Conservation (phyloP, 768 basidiomycete species). For the Lenzites betulinus region DNA sequence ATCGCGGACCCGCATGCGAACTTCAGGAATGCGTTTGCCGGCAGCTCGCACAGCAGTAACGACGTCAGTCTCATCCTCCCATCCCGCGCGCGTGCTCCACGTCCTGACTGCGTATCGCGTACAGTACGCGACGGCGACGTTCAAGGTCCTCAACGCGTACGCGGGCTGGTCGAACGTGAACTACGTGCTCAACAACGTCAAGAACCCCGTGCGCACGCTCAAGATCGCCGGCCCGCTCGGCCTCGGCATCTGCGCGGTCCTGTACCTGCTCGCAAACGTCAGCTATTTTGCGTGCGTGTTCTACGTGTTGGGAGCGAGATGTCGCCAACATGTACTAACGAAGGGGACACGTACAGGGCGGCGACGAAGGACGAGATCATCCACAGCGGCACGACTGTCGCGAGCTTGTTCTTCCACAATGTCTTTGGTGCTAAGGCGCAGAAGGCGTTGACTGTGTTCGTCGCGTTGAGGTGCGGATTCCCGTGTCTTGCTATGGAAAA, state of each 20-base stretch:
- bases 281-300: slow-evolving; percentile 53
- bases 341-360: slow-evolving; percentile 30
- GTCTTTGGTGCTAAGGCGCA: slow-evolving; percentile 57
- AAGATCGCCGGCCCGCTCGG: slow-evolving; percentile 64
- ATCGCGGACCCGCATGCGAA: slow-evolving; percentile 59
- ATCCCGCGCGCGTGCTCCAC: neutral
- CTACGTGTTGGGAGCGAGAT: neutral
- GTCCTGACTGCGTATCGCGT: neutral
- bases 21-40: slow-evolving; percentile 59
- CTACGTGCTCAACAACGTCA: slow-evolving; percentile 62
- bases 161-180: slow-evolving; percentile 59
- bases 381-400: slow-evolving; percentile 55
- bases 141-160: slow-evolving; percentile 55
- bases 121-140: slow-evolving; percentile 63
- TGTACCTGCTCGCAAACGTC: slow-evolving; percentile 60
- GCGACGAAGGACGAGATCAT: slow-evolving; percentile 51
- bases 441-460: slow-evolving; percentile 56
- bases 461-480: slow-evolving; percentile 51
- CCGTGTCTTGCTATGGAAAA: neutral
- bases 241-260: slow-evolving; percentile 50
- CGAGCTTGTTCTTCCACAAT: slow-evolving; percentile 58
- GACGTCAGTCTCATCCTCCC: slow-evolving; percentile 35
- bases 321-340: too few species aligned
- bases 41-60: slow-evolving; percentile 54
- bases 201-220: slow-evolving; percentile 58